Evolutionary conservation across 257 asterid genomes (phyloP).

Genomic region (Vinca minor): DNA sequence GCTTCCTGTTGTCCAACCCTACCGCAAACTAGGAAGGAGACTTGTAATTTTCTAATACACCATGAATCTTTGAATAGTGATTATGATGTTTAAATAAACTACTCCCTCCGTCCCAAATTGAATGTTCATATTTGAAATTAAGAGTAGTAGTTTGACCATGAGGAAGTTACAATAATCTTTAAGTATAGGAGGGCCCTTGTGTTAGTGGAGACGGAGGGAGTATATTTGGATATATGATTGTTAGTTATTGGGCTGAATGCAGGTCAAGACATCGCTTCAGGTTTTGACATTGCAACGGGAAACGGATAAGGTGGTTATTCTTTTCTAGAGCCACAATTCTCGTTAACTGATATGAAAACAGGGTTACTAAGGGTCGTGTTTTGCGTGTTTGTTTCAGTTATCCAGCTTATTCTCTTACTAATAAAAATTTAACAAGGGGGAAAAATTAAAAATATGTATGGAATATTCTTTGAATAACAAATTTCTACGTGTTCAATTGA

Average conservation of each 20-base stretch:
- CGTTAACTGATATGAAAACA: not conserved
- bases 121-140: no score
- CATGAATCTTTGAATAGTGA: conserved; percentile 3
- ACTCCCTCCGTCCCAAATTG: no score
- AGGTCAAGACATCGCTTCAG: conserved; percentile 97
- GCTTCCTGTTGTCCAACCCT: conserved; percentile 98
- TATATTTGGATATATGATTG: conserved; percentile 8
- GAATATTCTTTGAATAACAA: not conserved
- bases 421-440: no score
- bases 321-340: not conserved
- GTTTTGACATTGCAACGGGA: conserved; percentile 78
- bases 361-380: not conserved
- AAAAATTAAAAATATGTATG: not conserved
- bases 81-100: not conserved
- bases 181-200: no score
- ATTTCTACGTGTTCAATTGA: not conserved
- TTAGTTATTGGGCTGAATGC: conserved; percentile 31
- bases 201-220: no score
- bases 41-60: conserved; percentile 38
- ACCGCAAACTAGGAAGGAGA: conserved; percentile 76
- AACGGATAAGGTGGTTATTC: conserved; percentile 63
- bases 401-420: not conserved
- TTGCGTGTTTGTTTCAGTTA: not conserved
- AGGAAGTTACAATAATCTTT: not conserved
- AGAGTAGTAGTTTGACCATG: no score